Conservation (phyloP, 164 flowering plant species). For the Nymphaea colorata region DNA sequence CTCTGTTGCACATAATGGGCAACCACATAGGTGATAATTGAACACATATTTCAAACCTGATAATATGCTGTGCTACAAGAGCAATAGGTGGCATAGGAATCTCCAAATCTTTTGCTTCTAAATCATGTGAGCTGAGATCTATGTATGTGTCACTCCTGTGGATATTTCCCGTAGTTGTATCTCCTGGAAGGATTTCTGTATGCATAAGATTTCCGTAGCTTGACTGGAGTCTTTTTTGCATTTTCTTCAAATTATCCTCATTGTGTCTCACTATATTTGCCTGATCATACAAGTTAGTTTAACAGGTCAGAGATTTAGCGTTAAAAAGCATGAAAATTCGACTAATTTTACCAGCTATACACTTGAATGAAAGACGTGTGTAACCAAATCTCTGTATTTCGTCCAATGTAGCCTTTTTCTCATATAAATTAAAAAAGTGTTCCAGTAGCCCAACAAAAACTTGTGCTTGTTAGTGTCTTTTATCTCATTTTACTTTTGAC, state of each 20-base stretch:
- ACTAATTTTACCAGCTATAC: background rate
- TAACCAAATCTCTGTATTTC: background rate
- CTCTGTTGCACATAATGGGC: no score
- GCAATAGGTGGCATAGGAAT: constrained; percentile 88
- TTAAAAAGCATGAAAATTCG: background rate
- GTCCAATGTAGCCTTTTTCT: no score
- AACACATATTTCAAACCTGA: constrained; percentile 32
- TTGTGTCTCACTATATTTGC: constrained; percentile 71
- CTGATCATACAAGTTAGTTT: constrained; percentile 21
- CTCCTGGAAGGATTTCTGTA: constrained; percentile 23
- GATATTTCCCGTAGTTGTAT: constrained; percentile 14
- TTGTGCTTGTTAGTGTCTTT: no score
- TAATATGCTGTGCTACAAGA: constrained; percentile 48
- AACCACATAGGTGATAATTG: no score
- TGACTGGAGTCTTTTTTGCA: constrained; percentile 19
- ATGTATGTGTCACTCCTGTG: constrained; percentile 15
- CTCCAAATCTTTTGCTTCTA: constrained; percentile 48
- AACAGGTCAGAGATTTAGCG: background rate
- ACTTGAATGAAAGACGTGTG: background rate
- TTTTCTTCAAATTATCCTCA: constrained; percentile 59
- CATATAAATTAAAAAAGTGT: no score
- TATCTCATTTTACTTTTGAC: no score
- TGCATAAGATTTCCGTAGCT: constrained; percentile 17
- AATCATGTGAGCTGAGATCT: constrained; percentile 20
- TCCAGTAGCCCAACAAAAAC: no score